Percentiles rank a stretch among this genome's conserved stretches.
Conservation (phyloP, 495 filamentous ascomycete species). For the Trichodelitschia bisporula region DNA sequence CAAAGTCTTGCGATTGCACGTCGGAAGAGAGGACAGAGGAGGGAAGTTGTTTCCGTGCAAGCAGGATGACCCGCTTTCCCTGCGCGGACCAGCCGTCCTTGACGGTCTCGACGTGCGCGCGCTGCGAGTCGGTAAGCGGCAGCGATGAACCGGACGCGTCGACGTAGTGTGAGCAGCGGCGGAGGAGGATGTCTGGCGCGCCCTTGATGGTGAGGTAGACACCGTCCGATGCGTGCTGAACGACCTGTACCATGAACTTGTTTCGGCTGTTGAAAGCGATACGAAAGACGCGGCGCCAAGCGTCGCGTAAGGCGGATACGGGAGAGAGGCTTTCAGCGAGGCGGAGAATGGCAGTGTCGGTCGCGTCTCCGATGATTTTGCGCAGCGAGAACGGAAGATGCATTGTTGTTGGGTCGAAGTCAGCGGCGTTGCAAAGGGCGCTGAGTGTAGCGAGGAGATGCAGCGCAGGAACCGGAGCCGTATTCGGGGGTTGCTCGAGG, state of each 20-base stretch:
- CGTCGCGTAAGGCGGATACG: slow-evolving; percentile 21
- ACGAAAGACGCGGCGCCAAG: slow-evolving; percentile 34
- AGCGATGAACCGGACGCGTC: slow-evolving; percentile 22
- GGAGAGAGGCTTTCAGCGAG: slow-evolving; percentile 33
- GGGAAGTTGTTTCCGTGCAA: slow-evolving; percentile 31
- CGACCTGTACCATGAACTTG: slow-evolving; percentile 37
- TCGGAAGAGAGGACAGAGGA: neutral
- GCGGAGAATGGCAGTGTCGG: slow-evolving; percentile 43
- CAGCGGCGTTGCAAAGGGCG: slow-evolving; percentile 43
- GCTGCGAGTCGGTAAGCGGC: slow-evolving; percentile 17
- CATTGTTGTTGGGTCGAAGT: slow-evolving; percentile 36
- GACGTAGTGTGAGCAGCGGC: slow-evolving; percentile 25
- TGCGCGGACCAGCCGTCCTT: slow-evolving; percentile 38
- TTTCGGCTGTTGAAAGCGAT: slow-evolving; percentile 59
- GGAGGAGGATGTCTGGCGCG: slow-evolving; percentile 36
- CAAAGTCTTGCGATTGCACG: slow-evolving; percentile 17
- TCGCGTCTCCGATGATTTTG: slow-evolving; percentile 44
- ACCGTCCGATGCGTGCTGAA: neutral
- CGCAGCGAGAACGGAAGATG: slow-evolving; percentile 26
- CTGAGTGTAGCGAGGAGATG: slow-evolving; percentile 11
- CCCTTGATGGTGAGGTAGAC: slow-evolving; percentile 35
- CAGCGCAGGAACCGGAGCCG: neutral
- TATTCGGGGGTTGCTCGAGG: neutral
- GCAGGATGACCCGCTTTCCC: slow-evolving; percentile 36
- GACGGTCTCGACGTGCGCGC: slow-evolving; percentile 20